A percentile compares a stretch with the other conserved stretches of the same genome.
phyloP scores from a whole-genome alignment of 805 yeast genomes.

The Gaillardinia entomophila region DNA sequence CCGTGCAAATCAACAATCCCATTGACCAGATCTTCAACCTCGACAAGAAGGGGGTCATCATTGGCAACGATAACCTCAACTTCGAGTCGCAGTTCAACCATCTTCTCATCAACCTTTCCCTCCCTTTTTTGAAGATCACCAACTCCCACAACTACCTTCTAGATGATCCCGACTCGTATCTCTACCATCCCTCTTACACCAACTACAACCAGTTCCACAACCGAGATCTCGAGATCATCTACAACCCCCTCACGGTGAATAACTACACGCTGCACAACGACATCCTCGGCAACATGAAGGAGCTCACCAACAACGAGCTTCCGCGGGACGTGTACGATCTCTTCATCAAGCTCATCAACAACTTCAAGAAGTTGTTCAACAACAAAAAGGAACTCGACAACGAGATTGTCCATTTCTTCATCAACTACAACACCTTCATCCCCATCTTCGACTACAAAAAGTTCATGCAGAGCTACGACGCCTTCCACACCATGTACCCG shows the following conservation, averaged over 20 bases:
- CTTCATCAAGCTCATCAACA: conserved; percentile 38
- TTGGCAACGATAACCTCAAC: conserved; percentile 40
- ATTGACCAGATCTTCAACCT: conserved; percentile 41
- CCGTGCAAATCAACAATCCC: conserved; percentile 33
- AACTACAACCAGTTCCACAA: conserved; percentile 30
- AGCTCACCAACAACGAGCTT: conserved; percentile 10
- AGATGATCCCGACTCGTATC: conserved; percentile 37
- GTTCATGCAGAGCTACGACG: conserved; percentile 48
- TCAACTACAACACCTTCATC: conserved; percentile 47
- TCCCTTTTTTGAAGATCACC: conserved; percentile 39
- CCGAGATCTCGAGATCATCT: conserved; percentile 31
- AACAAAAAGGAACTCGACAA: conserved; percentile 39
- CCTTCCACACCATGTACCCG: conserved; percentile 43
- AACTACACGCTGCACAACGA: conserved; percentile 2
- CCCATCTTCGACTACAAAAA: conserved; percentile 51
- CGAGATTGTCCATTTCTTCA: conserved; percentile 43
- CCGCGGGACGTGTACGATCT: conserved; percentile 39
- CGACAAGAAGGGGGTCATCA: conserved; percentile 36
- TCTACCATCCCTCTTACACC: conserved; percentile 36
- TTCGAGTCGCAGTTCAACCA: conserved; percentile 43
- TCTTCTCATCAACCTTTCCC: conserved; percentile 34
- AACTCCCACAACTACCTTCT: conserved; percentile 37
- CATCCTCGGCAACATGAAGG: conserved; percentile 3
- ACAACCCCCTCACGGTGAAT: conserved; percentile 33
- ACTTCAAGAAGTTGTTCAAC: conserved; percentile 34